Evolutionary conservation across 495 filamentous ascomycete genomes (phyloP), one percentile per base, ranked within the genome.

Genomic region (Trichoderma reesei): DNA sequence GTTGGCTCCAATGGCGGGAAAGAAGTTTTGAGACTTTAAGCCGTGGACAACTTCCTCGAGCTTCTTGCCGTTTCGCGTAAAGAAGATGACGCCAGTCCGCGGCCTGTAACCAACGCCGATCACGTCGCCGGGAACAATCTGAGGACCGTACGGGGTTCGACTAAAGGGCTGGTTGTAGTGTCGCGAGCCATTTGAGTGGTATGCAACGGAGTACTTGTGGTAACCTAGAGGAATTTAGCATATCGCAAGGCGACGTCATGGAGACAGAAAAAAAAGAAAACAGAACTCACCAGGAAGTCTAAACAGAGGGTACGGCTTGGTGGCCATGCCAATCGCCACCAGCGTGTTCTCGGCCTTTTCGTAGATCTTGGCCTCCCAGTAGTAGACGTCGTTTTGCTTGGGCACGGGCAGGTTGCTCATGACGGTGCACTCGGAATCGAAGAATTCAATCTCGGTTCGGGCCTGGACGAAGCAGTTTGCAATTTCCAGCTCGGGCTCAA

Each of bases 311-410:
- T 98, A 98, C 10, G 94, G 94, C 70, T 98, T 98, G 18, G 95
- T 98, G 11, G 90, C 87, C 79, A 98, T 87, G 51, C 94, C 94
- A 65, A 98, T 89, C 68, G 87, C 91, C 48, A 98, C 80, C 65
- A 89, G 75, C 0, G 92, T 91, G 16, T 79, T 82, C 41, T 97
- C 94, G 3, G 94, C 93, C 75, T 98, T 97, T 63, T 98, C 95
- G 75, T 94, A 98, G 46, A 98, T 87, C 76, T 98, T 98, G 14
- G 94, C 90, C 72, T 98, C 94, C 94, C 94, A 98, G 73, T 98
- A 98, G 71, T 98, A 98, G 14, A 97, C 92, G 72, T 98, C 94
- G 69, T 98, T 98, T 72, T 98, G 94, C 73, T 98, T 98, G 31
- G 94, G 94, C 41, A 98, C 88, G 0, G 94, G 94, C 44, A 98